Percentiles rank a stretch among this genome's conserved stretches.
phyloP scores from a whole-genome alignment of 345 rosid genomes.

The Streptanthus diversifolius region DNA sequence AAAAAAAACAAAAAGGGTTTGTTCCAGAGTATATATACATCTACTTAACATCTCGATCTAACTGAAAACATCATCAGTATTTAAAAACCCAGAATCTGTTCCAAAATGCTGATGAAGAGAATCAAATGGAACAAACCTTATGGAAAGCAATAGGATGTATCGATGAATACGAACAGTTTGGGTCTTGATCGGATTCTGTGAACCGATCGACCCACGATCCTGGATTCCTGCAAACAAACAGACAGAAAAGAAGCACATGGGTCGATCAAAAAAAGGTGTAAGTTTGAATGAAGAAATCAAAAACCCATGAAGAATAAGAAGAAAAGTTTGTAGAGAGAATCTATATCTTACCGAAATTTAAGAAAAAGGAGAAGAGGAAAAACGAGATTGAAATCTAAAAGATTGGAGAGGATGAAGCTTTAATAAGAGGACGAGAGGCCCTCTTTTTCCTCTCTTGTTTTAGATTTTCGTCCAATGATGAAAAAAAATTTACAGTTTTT shows the following conservation, averaged over 20 bases:
- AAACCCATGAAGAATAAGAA: slow-evolving; percentile 39
- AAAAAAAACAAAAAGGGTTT: not conserved
- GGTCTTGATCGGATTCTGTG: slow-evolving; percentile 46
- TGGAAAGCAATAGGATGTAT: slow-evolving; percentile 17
- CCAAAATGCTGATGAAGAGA: not conserved
- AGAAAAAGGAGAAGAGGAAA: slow-evolving; percentile 18
- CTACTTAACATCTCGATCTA: slow-evolving; percentile 6
- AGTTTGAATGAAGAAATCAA: slow-evolving; percentile 19
- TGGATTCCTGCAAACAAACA: slow-evolving; percentile 40
- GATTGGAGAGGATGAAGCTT: slow-evolving; percentile 21
- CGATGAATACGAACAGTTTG: slow-evolving; percentile 29
- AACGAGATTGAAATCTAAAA: slow-evolving; percentile 27
- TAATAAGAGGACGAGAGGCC: slow-evolving; percentile 54
- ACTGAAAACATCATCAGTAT: slow-evolving; percentile 4
- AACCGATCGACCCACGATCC: slow-evolving; percentile 54
- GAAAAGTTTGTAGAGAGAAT: slow-evolving; percentile 39
- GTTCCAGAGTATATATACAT: not conserved
- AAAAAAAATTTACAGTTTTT: not conserved
- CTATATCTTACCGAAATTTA: slow-evolving; percentile 31
- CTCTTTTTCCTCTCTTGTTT: slow-evolving; percentile 42
- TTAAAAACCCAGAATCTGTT: not conserved
- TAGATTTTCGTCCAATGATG: slow-evolving; percentile 17
- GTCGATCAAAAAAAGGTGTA: slow-evolving; percentile 9
- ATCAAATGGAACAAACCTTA: slow-evolving; percentile 38
- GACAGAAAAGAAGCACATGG: not conserved